Evolutionary conservation across 257 asterid species (phyloP).

Genomic region (Galeopsis tetrahit): DNA sequence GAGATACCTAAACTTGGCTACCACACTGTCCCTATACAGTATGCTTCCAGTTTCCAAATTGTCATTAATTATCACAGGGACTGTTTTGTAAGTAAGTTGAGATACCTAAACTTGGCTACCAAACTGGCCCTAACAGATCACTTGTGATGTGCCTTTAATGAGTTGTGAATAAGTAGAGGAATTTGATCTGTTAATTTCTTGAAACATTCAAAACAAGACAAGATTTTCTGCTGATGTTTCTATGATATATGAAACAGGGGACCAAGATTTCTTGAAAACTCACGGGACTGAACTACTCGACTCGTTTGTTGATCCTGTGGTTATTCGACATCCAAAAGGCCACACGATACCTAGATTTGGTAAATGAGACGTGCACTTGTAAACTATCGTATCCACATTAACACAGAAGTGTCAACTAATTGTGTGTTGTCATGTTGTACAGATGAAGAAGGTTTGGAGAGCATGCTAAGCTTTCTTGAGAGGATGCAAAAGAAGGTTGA

Average conservation of each 20-base stretch:
- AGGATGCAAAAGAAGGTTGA: conserved; percentile 49
- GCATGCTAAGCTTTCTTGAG: conserved; percentile 60
- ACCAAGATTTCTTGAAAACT: conserved; percentile 65
- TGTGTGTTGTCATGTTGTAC: conserved; percentile 9
- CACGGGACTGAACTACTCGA: conserved; percentile 61
- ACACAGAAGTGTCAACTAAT: neutral
- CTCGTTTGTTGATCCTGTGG: conserved; percentile 70
- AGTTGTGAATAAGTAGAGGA: neutral
- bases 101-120: too few species aligned
- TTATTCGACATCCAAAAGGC: conserved; percentile 79
- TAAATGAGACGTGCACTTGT: conserved; percentile 37
- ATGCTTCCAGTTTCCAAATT: too few species aligned
- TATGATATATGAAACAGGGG: conserved; percentile 53
- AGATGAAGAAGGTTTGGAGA: conserved; percentile 61
- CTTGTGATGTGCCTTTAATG: neutral
- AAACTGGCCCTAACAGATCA: neutral
- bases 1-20: too few species aligned
- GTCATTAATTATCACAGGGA: too few species aligned
- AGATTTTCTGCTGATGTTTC: neutral
- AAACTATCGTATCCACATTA: neutral
- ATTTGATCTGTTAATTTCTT: neutral
- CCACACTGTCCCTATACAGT: too few species aligned
- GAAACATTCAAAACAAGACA: neutral
- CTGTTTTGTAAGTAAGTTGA: too few species aligned
- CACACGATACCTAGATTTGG: conserved; percentile 91